Evolutionary conservation across 1,139 yeast genomes (phyloP).

Genomic region (Candida tunisiensis): DNA sequence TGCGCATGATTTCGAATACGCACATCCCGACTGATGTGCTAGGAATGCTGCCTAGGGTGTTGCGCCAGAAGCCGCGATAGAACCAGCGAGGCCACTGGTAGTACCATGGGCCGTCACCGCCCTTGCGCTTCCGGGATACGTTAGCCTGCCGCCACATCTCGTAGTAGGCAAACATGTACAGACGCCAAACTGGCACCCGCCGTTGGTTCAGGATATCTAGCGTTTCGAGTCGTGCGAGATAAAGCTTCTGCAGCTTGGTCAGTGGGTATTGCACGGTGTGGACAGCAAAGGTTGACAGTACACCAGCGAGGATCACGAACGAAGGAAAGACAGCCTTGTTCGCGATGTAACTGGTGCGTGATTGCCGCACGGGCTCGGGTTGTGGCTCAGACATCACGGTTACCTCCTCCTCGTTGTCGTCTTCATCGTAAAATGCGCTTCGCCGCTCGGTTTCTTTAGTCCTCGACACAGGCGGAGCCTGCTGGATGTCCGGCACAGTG

Average conservation of each 20-base stretch:
- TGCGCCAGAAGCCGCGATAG: conserved; percentile 61
- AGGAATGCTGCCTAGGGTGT: conserved; percentile 65
- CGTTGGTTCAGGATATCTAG: conserved; percentile 7
- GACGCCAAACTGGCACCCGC: conserved; percentile 3
- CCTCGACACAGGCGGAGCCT: conserved; percentile 5
- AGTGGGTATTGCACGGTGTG: conserved; percentile 75
- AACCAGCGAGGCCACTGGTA: conserved; percentile 52
- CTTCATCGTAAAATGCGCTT: too few relatives aligned
- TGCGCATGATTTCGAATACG: conserved; percentile 70
- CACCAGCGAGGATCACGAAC: conserved; percentile 75
- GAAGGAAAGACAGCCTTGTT: conserved; percentile 38
- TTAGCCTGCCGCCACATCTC: conserved; percentile 51
- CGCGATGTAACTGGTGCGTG: too few relatives aligned
- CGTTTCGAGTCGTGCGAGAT: conserved; percentile 60
- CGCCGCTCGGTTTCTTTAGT: too few relatives aligned
- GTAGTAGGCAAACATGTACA: conserved; percentile 33
- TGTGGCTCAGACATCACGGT: too few relatives aligned
- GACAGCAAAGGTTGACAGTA: conserved; percentile 65
- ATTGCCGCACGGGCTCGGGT: too few relatives aligned
- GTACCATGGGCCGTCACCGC: too few relatives aligned
- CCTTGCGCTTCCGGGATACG: conserved; percentile 35
- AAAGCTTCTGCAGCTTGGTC: conserved; percentile 62
- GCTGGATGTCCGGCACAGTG: too few relatives aligned
- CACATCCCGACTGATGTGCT: conserved; percentile 76
- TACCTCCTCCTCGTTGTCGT: background rate